A percentile compares a stretch with the other conserved stretches of the same genome.
Evolutionary conservation across 164 flowering plant genomes (phyloP).

Genomic region (Nelumbo lutea): DNA sequence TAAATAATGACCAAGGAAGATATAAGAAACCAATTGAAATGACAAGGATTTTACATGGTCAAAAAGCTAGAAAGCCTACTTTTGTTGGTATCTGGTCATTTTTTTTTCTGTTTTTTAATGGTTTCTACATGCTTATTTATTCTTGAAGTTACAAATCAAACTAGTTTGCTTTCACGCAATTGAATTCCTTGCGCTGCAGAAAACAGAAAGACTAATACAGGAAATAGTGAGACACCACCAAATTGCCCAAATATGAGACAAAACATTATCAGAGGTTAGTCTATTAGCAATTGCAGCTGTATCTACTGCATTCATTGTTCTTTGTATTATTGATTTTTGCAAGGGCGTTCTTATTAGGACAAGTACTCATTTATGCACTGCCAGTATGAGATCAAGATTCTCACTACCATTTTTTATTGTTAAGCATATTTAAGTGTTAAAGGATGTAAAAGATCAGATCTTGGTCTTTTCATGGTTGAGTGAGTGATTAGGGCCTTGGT

Average conservation of each 20-base stretch:
- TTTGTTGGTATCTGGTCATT: conserved; percentile 20
- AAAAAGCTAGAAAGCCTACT: conserved; percentile 15
- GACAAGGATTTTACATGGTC: conserved; percentile 9
- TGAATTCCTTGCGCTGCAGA: not conserved
- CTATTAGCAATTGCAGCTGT: not conserved
- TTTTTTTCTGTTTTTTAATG: not conserved
- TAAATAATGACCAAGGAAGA: conserved; percentile 15
- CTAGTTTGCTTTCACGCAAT: not conserved
- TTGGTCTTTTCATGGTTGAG: too few species aligned
- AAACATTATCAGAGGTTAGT: not conserved
- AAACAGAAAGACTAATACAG: not conserved
- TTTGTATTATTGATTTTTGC: not conserved
- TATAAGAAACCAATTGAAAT: conserved; percentile 19
- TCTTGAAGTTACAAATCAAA: not conserved
- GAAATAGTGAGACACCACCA: not conserved
- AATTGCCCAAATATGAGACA: not conserved
- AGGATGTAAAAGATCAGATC: too few species aligned
- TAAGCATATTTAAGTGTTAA: not conserved
- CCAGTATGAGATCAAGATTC: not conserved
- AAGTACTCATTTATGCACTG: not conserved
- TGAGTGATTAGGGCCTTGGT: too few species aligned
- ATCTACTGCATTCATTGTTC: too few species aligned
- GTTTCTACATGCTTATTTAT: not conserved
- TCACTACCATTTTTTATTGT: not conserved
- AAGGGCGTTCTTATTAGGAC: not conserved